Evolutionary conservation across 2,329 filamentous ascomycete genomes (phyloP).

Genomic region (Phaeosphaeria sp.): DNA sequence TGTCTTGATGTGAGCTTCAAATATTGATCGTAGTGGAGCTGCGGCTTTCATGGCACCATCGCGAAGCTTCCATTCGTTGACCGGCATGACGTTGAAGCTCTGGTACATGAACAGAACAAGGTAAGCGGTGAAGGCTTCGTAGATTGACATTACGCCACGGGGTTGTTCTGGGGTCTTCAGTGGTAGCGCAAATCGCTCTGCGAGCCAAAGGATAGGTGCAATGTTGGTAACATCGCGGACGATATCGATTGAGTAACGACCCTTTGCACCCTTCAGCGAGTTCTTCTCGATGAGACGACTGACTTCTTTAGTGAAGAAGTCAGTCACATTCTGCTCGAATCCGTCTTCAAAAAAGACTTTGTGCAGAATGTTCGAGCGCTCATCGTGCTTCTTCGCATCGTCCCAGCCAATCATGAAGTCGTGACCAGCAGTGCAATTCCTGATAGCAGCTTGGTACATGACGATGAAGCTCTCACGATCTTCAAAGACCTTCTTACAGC

Average conservation of each 20-base stretch:
- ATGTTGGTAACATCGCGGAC: conserved; percentile 74
- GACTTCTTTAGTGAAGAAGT: conserved; percentile 61
- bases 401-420: conserved; percentile 62
- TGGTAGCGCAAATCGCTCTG: conserved; percentile 69
- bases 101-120: conserved; percentile 69
- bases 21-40: conserved; percentile 72
- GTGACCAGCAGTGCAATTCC: conserved; percentile 64
- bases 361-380: conserved; percentile 50
- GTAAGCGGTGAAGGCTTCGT: conserved; percentile 61
- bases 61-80: conserved; percentile 57
- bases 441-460: conserved; percentile 64
- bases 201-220: conserved; percentile 68
- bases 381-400: conserved; percentile 45
- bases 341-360: conserved; percentile 66
- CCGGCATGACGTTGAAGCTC: conserved; percentile 60
- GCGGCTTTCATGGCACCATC: conserved; percentile 55
- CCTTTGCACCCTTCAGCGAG: conserved; percentile 54
- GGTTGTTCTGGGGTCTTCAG: conserved; percentile 69
- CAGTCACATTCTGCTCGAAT: conserved; percentile 71
- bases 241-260: conserved; percentile 57
- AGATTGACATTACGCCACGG: conserved; percentile 59
- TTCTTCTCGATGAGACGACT: conserved; percentile 55
- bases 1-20: conserved; percentile 71
- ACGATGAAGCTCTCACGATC: conserved; percentile 58
- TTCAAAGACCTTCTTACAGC: conserved; percentile 58